phyloP scores from a whole-genome alignment of 1,284 basidiomycete species.

The Mycosarcoma maydis region DNA sequence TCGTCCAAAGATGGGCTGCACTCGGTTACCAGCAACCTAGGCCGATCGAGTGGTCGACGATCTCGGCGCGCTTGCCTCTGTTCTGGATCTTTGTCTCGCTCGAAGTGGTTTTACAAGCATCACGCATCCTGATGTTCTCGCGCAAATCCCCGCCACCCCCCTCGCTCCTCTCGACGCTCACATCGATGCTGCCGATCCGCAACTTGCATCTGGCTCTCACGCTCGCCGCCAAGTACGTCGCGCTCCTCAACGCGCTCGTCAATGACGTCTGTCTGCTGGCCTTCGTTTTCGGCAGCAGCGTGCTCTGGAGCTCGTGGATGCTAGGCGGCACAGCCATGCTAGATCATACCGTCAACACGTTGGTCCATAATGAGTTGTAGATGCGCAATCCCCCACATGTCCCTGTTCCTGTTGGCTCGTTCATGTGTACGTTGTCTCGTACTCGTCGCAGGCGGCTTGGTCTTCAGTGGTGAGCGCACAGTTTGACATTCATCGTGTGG shows the following conservation, averaged over 20 bases:
- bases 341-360: not conserved
- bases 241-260: slow-evolving; percentile 39
- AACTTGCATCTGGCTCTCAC: slow-evolving; percentile 26
- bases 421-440: no score
- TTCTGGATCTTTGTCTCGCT: slow-evolving; percentile 64
- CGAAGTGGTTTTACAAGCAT: slow-evolving; percentile 55
- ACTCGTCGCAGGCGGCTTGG: no score
- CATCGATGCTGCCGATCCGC: slow-evolving; percentile 37
- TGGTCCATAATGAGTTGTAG: slow-evolving; percentile 36
- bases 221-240: slow-evolving; percentile 29
- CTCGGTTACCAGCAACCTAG: slow-evolving; percentile 49
- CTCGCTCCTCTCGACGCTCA: slow-evolving; percentile 26
- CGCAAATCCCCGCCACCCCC: slow-evolving; percentile 37
- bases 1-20: slow-evolving; percentile 52
- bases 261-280: slow-evolving; percentile 54
- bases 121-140: slow-evolving; percentile 45
- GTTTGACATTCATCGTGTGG: no score
- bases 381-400: no score
- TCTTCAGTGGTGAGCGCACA: no score
- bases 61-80: slow-evolving; percentile 37
- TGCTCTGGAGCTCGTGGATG: slow-evolving; percentile 37
- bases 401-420: no score
- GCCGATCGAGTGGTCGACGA: slow-evolving; percentile 15
- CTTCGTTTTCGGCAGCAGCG: slow-evolving; percentile 48
- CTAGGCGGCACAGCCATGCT: slow-evolving; percentile 32